A percentile compares a stretch with the other conserved stretches of the same genome.
Evolutionary conservation across 192 early-diverging fungal species (phyloP).

Genomic region (Coemansia sp.): DNA sequence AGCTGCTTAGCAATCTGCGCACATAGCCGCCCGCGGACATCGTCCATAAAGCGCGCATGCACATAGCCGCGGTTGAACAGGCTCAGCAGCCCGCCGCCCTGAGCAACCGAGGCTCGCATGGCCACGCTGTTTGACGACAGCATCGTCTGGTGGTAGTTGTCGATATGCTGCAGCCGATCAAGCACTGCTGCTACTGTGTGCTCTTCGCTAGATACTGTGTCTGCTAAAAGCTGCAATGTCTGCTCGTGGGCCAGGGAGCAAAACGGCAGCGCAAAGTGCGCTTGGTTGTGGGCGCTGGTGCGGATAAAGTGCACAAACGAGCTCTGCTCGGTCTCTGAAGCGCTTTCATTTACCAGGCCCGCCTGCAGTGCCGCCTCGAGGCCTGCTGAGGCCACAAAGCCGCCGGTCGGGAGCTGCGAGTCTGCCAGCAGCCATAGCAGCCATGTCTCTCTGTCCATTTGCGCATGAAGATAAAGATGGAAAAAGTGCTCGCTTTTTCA

Average conservation of each 20-base stretch:
- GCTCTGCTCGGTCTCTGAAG: slow-evolving; percentile 14
- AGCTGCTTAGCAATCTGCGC: slow-evolving; percentile 33
- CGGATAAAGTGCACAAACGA: slow-evolving; percentile 54
- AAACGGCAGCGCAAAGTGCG: slow-evolving; percentile 68
- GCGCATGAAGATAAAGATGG: not conserved
- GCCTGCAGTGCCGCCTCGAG: slow-evolving; percentile 83
- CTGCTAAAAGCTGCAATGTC: not conserved
- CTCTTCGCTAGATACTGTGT: slow-evolving; percentile 13
- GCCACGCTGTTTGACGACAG: slow-evolving; percentile 39
- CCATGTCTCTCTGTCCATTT: slow-evolving; percentile 61
- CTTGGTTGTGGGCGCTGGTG: slow-evolving; percentile 66
- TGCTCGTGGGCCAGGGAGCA: slow-evolving; percentile 47
- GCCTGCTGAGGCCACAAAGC: slow-evolving; percentile 90
- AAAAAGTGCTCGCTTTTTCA: not conserved
- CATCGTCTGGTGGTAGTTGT: slow-evolving; percentile 45
- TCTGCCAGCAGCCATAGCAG: slow-evolving; percentile 83
- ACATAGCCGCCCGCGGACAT: slow-evolving; percentile 21
- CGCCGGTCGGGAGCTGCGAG: slow-evolving; percentile 91
- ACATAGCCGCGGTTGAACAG: slow-evolving; percentile 50
- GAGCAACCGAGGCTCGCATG: slow-evolving; percentile 47
- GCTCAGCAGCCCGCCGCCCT: slow-evolving; percentile 48
- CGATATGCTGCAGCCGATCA: slow-evolving; percentile 11
- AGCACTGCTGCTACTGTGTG: slow-evolving; percentile 10
- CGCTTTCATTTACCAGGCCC: slow-evolving; percentile 49
- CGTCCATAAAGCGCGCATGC: slow-evolving; percentile 31